Evolutionary conservation across 352 stramenopile species (phyloP), one percentile per base, ranked within the genome.

Genomic region (Phytophthora vignae): DNA sequence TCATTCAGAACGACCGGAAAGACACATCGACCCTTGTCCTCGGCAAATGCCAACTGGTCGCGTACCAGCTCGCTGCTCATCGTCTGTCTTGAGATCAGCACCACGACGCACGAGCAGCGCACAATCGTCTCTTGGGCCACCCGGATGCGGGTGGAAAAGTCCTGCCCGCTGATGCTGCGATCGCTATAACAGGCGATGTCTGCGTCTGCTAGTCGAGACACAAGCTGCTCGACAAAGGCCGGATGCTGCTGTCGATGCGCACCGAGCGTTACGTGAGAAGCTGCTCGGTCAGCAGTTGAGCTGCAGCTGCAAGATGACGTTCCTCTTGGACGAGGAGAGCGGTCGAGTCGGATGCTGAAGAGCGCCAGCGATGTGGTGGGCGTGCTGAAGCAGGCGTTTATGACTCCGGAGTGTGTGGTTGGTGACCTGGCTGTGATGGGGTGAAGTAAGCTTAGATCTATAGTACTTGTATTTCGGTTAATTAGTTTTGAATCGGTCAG

Each of bases 21-120:
- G 60, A 93, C 90, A 5, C 83, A 79, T 0, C 84, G 82, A 0
- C 74, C 76, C 60, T 93, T 93, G 66, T 93, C 85, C 59, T 93
- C 85, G 0, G 85, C 85, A 60, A 90, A 93, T 14, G 83, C 85
- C 5, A 93, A 57, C 56, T 93, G 85, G 60, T 93, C 85, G 36
- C 80, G 78, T 11, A 93, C 83, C 10, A 92, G 64, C 60, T 91
- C 78, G 55, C 69, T 91, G 8, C 54, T 60, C 58, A 84, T 78
- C 1, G 80, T 93, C 27, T 91, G 69, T 38, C 69, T 73, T 15
- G 85, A 93, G 15, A 93, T 64, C 9, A 93, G 67, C 21, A 90
- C 78, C 3, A 93, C 64, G 44, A 91, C 91, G 57, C 71, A 81
- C 15, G 84, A 79, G 63, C 87, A 94, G 60, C 89, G 79, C 19